These are phyloP conservation scores for Achaetomiella virescens DNA, from an alignment of 495 filamentous ascomycete species.

Conservation along the genomic window DNA sequence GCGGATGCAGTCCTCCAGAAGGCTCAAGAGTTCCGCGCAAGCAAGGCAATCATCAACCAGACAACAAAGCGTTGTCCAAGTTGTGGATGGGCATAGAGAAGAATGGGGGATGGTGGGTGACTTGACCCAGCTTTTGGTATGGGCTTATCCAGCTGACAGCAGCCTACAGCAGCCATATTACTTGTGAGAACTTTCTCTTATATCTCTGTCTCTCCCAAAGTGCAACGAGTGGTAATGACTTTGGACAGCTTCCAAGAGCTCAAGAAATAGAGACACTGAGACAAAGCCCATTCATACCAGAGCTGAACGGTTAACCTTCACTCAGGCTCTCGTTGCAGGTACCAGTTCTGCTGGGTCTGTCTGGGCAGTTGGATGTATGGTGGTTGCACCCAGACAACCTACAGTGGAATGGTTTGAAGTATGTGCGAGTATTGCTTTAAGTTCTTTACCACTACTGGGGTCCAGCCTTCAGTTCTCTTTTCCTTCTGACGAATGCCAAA, in stretches of 20 bases:
- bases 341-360: conserved; percentile 21
- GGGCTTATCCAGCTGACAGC: neutral
- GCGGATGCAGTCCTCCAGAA: neutral
- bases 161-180: conserved; percentile 24
- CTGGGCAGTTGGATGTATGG: neutral
- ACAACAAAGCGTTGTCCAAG: conserved; percentile 32
- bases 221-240: neutral
- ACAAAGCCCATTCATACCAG: too few relatives aligned
- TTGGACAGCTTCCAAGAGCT: too few relatives aligned
- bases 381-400: too few relatives aligned
- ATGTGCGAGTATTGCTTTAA: too few relatives aligned
- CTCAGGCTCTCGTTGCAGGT: neutral
- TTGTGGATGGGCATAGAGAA: conserved; percentile 31
- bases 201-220: neutral
- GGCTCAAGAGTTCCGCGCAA: conserved; percentile 3
- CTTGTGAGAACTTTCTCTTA: conserved; percentile 19
- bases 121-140: neutral
- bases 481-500: too few relatives aligned
- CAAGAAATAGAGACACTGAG: too few relatives aligned
- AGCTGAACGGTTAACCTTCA: neutral
- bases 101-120: conserved; percentile 30
- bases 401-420: too few relatives aligned
- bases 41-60: conserved; percentile 12
- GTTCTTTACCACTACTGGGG: too few relatives aligned
- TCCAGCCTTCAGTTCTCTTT: too few relatives aligned